phyloP scores from a whole-genome alignment of 176 grass and related monocot genomes.

The Miscanthus lutarioriparius region DNA sequence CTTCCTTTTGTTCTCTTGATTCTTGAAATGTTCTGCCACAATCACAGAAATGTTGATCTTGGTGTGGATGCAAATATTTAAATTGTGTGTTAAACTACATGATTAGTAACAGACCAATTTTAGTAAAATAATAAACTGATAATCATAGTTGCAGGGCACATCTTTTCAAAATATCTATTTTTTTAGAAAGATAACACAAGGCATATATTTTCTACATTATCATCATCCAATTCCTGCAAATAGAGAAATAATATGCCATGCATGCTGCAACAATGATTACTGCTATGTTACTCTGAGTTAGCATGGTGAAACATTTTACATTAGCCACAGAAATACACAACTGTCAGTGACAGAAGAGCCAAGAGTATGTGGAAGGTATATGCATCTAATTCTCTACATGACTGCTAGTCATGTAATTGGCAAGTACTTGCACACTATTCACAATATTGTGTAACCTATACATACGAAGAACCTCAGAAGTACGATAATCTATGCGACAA shows the following conservation, averaged over 20 bases:
- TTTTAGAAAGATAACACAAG: background rate
- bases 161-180: background rate
- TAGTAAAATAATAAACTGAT: background rate
- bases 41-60: background rate
- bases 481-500: conserved; percentile 26
- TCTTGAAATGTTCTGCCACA: background rate
- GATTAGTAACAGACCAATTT: background rate
- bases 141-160: background rate
- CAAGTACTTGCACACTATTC: background rate
- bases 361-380: conserved; percentile 3
- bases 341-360: background rate
- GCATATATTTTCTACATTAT: background rate
- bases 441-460: background rate
- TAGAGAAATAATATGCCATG: background rate
- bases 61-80: background rate
- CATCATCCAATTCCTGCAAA: conserved; percentile 6
- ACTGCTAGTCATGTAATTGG: background rate
- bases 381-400: conserved; percentile 12
- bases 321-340: background rate
- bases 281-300: background rate
- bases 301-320: background rate
- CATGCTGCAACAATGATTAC: background rate
- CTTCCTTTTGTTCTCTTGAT: background rate
- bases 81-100: background rate
- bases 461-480: conserved; percentile 25